Base-by-base conservation (phyloP, 116 monocot species). In the Thalassia testudinum region DNA sequence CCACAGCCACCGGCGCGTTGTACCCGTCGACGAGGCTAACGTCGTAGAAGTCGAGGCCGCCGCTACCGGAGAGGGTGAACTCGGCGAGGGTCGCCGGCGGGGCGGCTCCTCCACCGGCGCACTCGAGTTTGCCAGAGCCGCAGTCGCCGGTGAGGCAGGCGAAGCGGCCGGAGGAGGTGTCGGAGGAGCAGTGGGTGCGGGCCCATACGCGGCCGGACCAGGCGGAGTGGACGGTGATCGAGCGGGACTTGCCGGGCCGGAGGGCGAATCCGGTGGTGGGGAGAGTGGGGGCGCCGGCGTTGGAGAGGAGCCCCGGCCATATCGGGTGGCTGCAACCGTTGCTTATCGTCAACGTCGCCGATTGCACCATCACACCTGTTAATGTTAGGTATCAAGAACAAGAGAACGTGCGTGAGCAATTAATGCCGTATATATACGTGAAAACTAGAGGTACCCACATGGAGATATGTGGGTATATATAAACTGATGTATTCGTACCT, bases 11-110 rank as follows among this genome's bases (percentile, higher is more conserved):
- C n/a, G 86, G 81, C 12, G 81, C 53, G 58, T 86, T 86, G 78
- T 73, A 93, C 5, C 93, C 93, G 53, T 93, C 92, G 1, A 92
- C 92, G 14, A 93, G 69, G 64, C 93, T 93, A 17, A 93, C 80
- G 78, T 93, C 93, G 62, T 85, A 95, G 74, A 81, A 95, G 54
- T 87, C 88, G 48, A 65, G 27, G 12, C 68, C 76, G 34, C 59
- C 79, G 64, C 62, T 62, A n/a, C 88, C 80, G 66, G 61, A 57
- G 54, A 91, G 85, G 18, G 91, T 85, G 75, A 91, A 85, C 63
- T 91, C 91, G 3, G 85, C 85, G 3, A 91, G 75, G 12, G 85
- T 85, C 27, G 75, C 75, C 10, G 91, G 91, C 0, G 85, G 80
- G 4, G 57, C 70, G 21, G 85, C 67, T 0, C 55, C 56, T 12